Base-by-base conservation (phyloP, 2,329 filamentous ascomycete species). In the Hypoxylon sp. region DNA sequence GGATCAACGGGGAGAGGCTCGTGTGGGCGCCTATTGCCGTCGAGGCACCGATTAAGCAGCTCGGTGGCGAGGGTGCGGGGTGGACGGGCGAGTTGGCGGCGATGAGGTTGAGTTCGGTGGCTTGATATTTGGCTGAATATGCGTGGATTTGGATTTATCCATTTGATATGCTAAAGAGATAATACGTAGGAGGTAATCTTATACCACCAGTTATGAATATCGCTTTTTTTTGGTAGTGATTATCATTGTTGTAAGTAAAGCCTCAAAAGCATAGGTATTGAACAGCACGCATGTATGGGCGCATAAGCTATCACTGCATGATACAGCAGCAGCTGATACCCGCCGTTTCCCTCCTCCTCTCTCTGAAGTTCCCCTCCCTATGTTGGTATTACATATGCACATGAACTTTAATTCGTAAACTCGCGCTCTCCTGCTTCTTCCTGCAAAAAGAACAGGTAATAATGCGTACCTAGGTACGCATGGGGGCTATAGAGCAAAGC, bases 11-110 rank as follows among this genome's bases (percentile, higher is more conserved):
- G 0, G 70, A 71, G 43, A 72, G 71, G 6, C 76, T 80, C 39
- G 77, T 78, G 15, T 82, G 79, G 80, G 77, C 74, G 4, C 72
- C 75, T 3, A 78, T 83, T 19, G 80, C 79, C 0, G 74, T 84
- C 56, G 81, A 82, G 70, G 82, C 81, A 7, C 81, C 81, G 2
- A 59, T 83, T 30, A 59, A 72, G 13, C 66, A 65, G n/a, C 54
- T 83, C 5, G 79, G 78, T 1, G 80, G 79, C 2, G 64, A 55
- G 11, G 68, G 50, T 0, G 62, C 68, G 2, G 73, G 73, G 0
- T 79, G 77, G 76, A 69, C 49, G 4, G 77, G 77, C 1, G 56
- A 74, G 54, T 51, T 79, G 34, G 71, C 68, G 6, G 68, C 70
- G 2, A 71, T 78, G 68, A 67, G 63, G 1, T 68, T 78, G 56